phyloP scores from a whole-genome alignment of 192 early-diverging fungal genomes.

The Podila minutissima region DNA sequence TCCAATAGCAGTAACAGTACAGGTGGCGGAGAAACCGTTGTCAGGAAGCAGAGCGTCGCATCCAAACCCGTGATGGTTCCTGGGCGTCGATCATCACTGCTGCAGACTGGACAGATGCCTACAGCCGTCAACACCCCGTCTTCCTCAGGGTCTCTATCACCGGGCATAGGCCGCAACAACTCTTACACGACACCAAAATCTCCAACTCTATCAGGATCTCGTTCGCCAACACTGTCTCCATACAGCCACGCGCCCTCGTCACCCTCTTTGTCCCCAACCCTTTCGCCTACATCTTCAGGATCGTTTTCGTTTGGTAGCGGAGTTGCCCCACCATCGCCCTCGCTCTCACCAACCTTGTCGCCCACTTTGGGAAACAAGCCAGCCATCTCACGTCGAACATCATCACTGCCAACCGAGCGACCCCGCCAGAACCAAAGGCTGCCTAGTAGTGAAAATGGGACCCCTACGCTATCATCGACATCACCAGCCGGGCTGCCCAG shows the following conservation, averaged over 20 bases:
- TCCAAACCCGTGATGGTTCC: constrained; percentile 31
- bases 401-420: constrained; percentile 21
- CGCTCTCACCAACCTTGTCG: constrained; percentile 2
- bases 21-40: constrained; percentile 1
- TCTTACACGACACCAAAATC: neutral
- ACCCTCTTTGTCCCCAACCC: neutral
- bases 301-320: neutral
- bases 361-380: constrained; percentile 1
- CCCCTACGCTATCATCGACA: neutral
- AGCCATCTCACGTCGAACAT: constrained; percentile 16
- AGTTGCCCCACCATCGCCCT: constrained; percentile 9
- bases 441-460: constrained; percentile 17
- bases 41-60: constrained; percentile 15
- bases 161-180: neutral
- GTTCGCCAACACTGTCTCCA: constrained; percentile 4
- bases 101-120: constrained; percentile 29
- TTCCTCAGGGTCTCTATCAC: too few relatives aligned
- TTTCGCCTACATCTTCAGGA: neutral
- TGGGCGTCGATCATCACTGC: constrained; percentile 32
- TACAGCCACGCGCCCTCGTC: neutral
- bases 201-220: neutral
- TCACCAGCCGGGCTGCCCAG: too few relatives aligned
- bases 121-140: neutral
- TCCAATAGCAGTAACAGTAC: constrained; percentile 2
- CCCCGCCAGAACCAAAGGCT: constrained; percentile 11